These are phyloP conservation scores for Mycena belliarum DNA, from an alignment of 768 basidiomycete species.

Conservation along the genomic window DNA sequence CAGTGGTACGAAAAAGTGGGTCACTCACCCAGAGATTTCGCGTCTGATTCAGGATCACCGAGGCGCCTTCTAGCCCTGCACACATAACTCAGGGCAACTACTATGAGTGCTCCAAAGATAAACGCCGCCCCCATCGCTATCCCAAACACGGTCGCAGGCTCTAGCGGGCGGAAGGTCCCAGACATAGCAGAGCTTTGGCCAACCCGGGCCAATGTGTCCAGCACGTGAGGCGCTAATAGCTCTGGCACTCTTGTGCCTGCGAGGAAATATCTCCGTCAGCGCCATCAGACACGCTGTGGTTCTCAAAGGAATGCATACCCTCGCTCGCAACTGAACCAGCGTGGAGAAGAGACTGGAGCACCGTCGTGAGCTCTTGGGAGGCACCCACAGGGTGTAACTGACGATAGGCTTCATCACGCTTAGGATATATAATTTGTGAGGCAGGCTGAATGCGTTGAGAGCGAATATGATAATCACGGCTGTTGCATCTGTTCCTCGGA, in stretches of 20 bases:
- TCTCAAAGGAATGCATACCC: no score
- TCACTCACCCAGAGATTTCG: not conserved
- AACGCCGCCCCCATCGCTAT: not conserved
- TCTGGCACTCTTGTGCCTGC: not conserved
- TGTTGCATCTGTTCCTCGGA: not conserved
- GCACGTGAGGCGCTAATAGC: not conserved
- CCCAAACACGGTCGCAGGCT: not conserved
- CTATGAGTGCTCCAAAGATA: not conserved
- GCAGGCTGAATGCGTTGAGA: not conserved
- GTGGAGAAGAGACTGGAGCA: not conserved
- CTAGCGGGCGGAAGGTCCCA: not conserved
- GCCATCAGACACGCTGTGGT: no score
- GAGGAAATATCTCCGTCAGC: no score
- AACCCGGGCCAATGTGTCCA: not conserved
- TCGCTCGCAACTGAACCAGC: no score
- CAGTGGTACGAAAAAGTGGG: not conserved
- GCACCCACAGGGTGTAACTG: slow-evolving; percentile 1
- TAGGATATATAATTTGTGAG: not conserved
- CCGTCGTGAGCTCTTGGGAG: not conserved
- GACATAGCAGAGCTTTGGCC: not conserved
- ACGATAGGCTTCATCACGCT: not conserved
- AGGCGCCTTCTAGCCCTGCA: not conserved
- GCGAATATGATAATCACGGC: not conserved
- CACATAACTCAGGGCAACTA: not conserved
- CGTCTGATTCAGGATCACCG: not conserved